Evolutionary conservation across 257 asterid species (phyloP).

Genomic region (Solanum ossicruentum): DNA sequence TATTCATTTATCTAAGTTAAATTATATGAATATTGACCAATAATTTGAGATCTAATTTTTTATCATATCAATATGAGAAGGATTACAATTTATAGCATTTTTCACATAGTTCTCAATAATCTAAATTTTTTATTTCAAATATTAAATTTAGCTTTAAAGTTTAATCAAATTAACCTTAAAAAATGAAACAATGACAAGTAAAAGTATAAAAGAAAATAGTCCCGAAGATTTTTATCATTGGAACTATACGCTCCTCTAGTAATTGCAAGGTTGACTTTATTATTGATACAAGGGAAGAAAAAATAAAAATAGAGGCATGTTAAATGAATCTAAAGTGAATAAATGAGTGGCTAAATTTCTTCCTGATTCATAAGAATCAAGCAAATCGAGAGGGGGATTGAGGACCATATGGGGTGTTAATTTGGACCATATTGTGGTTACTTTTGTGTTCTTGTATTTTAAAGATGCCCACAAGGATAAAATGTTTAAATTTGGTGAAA

Average conservation of each 20-base stretch:
- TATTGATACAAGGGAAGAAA: not conserved
- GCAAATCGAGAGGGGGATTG: not conserved
- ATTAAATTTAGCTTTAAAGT: too few species aligned
- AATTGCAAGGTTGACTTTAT: not conserved
- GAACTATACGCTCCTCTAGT: not conserved
- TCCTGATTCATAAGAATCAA: not conserved
- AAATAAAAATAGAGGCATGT: not conserved
- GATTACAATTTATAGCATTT: too few species aligned
- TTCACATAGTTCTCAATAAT: too few species aligned
- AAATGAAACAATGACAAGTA: too few species aligned
- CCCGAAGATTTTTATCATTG: not conserved
- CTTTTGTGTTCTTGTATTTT: not conserved
- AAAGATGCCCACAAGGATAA: not conserved
- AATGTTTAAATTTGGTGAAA: not conserved
- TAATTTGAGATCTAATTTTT: too few species aligned
- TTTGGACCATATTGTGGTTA: not conserved
- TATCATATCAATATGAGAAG: too few species aligned
- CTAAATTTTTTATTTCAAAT: too few species aligned
- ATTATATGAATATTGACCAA: too few species aligned
- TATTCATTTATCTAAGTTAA: too few species aligned
- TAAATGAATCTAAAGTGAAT: not conserved
- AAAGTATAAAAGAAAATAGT: not conserved
- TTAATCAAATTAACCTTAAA: too few species aligned
- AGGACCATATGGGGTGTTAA: not conserved
- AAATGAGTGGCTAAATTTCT: not conserved